These are phyloP conservation scores for Podospora australis DNA, from an alignment of 495 filamentous ascomycete genomes.

Conservation along the genomic window DNA sequence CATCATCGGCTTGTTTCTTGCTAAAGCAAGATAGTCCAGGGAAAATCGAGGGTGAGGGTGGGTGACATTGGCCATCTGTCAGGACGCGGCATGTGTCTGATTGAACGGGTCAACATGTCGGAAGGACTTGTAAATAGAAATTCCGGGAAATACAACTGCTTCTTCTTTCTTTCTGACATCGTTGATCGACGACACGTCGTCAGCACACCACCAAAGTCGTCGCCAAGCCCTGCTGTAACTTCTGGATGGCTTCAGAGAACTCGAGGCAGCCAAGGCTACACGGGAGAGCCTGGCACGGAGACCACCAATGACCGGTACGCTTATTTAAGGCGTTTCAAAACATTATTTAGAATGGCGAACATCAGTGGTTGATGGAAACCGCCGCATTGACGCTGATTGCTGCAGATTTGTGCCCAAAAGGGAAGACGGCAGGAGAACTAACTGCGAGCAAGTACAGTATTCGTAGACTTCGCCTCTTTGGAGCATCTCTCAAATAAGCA, in stretches of 20 bases:
- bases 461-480: too few species aligned
- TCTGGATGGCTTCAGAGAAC: background rate
- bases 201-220: background rate
- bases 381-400: slow-evolving; percentile 2
- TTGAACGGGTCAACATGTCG: background rate
- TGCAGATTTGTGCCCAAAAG: background rate
- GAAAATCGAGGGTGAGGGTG: background rate
- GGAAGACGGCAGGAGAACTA: too few species aligned
- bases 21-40: background rate
- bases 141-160: background rate
- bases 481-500: too few species aligned
- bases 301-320: background rate
- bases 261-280: background rate
- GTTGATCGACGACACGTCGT: background rate
- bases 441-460: background rate
- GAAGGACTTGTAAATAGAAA: background rate
- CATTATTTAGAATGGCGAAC: background rate
- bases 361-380: background rate
- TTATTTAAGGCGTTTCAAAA: slow-evolving; percentile 2
- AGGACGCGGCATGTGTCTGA: slow-evolving; percentile 1
- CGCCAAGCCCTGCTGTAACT: background rate
- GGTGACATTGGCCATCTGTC: slow-evolving; percentile 1
- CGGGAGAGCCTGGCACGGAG: background rate
- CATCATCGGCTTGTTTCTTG: background rate
- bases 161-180: background rate